These are phyloP conservation scores for Backusella psychrophila DNA, from an alignment of 192 early-diverging fungal genomes.

Conservation along the genomic window DNA sequence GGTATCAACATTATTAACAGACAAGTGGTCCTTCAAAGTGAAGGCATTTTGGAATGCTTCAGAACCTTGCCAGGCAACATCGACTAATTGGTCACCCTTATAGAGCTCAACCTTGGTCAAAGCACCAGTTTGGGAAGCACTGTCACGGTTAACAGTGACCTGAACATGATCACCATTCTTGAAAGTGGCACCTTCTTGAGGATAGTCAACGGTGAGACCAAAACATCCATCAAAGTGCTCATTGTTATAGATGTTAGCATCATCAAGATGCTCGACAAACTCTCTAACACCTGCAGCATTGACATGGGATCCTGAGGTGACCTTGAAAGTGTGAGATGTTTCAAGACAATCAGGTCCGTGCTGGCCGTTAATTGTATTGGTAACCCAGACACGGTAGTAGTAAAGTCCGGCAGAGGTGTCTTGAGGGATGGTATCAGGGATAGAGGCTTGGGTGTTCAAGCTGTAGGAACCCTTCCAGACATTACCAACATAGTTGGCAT, in stretches of 20 bases:
- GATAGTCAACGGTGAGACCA: conserved; percentile 29
- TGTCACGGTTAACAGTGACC: conserved; percentile 21
- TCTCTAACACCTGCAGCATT: conserved; percentile 20
- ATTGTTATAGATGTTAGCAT: conserved; percentile 22
- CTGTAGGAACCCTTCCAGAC: conserved; percentile 26
- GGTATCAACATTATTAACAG: not conserved
- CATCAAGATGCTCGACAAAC: conserved; percentile 15
- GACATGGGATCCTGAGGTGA: conserved; percentile 21
- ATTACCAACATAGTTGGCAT: conserved; percentile 30
- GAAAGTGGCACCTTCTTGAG: conserved; percentile 13
- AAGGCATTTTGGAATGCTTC: conserved; percentile 26
- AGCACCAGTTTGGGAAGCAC: conserved; percentile 27
- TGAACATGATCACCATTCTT: conserved; percentile 21
- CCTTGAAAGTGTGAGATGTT: conserved; percentile 35
- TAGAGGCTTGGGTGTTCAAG: conserved; percentile 25
- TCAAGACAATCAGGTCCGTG: conserved; percentile 34
- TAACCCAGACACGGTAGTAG: conserved; percentile 41
- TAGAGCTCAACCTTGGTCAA: conserved; percentile 27
- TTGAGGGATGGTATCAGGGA: conserved; percentile 19
- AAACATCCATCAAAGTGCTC: conserved; percentile 32
- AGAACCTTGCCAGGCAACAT: conserved; percentile 16
- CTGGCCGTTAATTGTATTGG: conserved; percentile 26
- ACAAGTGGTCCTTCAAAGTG: conserved; percentile 30
- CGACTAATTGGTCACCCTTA: conserved; percentile 21
- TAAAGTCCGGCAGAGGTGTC: conserved; percentile 29